Base-by-base conservation (phyloP, 106 monocot species). In the Phalaenopsis aphrodite region DNA sequence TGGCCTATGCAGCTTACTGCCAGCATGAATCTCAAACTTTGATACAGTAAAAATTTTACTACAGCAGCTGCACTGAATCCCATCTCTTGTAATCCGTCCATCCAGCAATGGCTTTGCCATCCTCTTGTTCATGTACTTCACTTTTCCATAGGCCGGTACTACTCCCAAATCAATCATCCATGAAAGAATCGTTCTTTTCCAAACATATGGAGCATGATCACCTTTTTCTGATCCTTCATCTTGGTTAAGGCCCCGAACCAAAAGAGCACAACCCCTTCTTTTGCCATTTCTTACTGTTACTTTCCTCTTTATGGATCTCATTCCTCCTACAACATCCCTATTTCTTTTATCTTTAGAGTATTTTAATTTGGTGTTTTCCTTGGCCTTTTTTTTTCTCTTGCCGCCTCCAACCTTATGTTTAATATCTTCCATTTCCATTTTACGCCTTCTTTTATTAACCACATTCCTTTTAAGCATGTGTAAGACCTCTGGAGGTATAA, bases 21-120 rank as follows among this genome's bases (percentile, higher is more conserved):
- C 97, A 79, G 94, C 85, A 94, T 98, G 97, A 80, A 89, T 71
- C 79, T 92, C 97, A 82, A 98, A 98, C 56, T 85, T 84, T 43
- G 84, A 82, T 43, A 91, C 78, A 5, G 85, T 79, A 15, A 98
- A 69, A 47, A 85, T 88, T 80, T 92, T 88, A 79, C 82, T 88
- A 55, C 94, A 98, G 64, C 97, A 98, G 72, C 79, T 80, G 68
- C 98, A 98, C 45, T 71, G 61, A 75, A 98, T 98, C 19, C 98
- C 94, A 76, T 94, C 92, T 83, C 90, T 90, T 30, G 80, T 91
- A 16, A 98, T 85, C 67, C 56, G 19, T 4, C 90, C 90, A 76
- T 88, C 75, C 23, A 90, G 17, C 77, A 86, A 39, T 21, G 78
- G 18, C 36, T 19, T 57, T 48, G 83, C 80, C 19, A 75, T 55